These are phyloP conservation scores for Annona cherimola DNA, from an alignment of 164 flowering plant species.

Conservation along the genomic window DNA sequence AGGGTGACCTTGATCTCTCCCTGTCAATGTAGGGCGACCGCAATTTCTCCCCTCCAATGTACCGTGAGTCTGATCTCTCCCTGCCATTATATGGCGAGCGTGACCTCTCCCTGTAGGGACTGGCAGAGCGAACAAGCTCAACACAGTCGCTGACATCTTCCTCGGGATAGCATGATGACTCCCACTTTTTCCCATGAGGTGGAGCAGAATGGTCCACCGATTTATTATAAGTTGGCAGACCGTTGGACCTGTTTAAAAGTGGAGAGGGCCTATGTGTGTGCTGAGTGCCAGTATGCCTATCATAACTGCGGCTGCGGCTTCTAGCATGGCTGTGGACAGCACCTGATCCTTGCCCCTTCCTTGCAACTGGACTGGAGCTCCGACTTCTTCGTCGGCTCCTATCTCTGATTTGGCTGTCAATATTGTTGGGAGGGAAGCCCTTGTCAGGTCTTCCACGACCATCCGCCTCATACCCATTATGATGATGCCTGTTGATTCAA, in stretches of 20 bases:
- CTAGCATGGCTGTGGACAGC: slow-evolving; percentile 21
- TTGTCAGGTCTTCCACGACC: slow-evolving; percentile 11
- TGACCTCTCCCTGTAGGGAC: neutral
- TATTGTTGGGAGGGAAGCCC: slow-evolving; percentile 7
- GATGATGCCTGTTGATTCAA: slow-evolving; percentile 1
- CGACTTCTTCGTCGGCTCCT: neutral
- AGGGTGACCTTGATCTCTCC: neutral
- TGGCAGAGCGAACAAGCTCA: neutral
- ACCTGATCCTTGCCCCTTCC: slow-evolving; percentile 4
- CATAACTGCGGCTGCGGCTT: slow-evolving; percentile 27
- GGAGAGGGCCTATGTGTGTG: slow-evolving; percentile 6
- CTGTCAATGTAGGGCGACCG: neutral
- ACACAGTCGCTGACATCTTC: neutral
- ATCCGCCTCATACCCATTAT: slow-evolving; percentile 2
- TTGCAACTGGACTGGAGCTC: slow-evolving; percentile 14
- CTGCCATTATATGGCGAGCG: neutral
- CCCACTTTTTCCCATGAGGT: neutral
- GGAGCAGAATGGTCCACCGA: slow-evolving; percentile 12
- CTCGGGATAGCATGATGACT: neutral
- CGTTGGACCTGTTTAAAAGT: slow-evolving; percentile 5
- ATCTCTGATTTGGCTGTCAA: slow-evolving; percentile 3
- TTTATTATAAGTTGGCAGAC: slow-evolving; percentile 4
- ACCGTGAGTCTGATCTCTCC: neutral
- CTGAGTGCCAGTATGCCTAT: slow-evolving; percentile 18
- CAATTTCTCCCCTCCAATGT: neutral